Conservation (phyloP, 192 early-diverging fungal species). For the Coemansia sp. region DNA sequence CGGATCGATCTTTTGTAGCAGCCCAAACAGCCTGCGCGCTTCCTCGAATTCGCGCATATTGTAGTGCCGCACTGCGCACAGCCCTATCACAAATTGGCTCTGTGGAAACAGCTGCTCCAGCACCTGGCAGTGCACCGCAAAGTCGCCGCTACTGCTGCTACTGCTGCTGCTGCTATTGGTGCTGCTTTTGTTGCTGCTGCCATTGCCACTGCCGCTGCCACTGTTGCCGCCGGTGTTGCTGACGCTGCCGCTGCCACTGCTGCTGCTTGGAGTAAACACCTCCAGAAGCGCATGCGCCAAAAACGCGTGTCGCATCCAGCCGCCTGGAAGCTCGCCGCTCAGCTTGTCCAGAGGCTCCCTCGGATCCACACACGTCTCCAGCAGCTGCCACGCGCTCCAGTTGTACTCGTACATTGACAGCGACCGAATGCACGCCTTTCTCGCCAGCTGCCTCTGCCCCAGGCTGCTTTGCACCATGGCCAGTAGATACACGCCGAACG, state of each 20-base stretch:
- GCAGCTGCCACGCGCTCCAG: slow-evolving; percentile 89
- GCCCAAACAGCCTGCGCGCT: slow-evolving; percentile 66
- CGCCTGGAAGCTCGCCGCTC: slow-evolving; percentile 17
- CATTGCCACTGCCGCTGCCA: slow-evolving; percentile 14
- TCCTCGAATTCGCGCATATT: slow-evolving; percentile 68
- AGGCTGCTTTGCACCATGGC: slow-evolving; percentile 24
- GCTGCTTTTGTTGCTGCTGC: slow-evolving; percentile 17
- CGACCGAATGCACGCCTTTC: slow-evolving; percentile 60
- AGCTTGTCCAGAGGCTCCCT: slow-evolving; percentile 29
- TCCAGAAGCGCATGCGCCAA: slow-evolving; percentile 60
- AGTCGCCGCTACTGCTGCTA: slow-evolving; percentile 16
- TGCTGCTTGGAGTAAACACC: slow-evolving; percentile 38
- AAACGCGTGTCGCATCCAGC: slow-evolving; percentile 55
- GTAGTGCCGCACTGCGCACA: slow-evolving; percentile 63
- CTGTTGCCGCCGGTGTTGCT: background rate
- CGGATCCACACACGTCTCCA: slow-evolving; percentile 57
- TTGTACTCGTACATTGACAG: slow-evolving; percentile 73
- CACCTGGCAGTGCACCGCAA: slow-evolving; percentile 30
- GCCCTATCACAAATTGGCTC: slow-evolving; percentile 63
- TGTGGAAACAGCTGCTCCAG: slow-evolving; percentile 56
- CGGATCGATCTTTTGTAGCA: slow-evolving; percentile 68
- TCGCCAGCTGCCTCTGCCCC: slow-evolving; percentile 48
- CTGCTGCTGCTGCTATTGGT: background rate
- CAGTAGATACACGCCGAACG: slow-evolving; percentile 42
- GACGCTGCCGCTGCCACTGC: slow-evolving; percentile 4